Evolutionary conservation across 2,329 filamentous ascomycete species (phyloP).

Genomic region (Camillea tinctor): DNA sequence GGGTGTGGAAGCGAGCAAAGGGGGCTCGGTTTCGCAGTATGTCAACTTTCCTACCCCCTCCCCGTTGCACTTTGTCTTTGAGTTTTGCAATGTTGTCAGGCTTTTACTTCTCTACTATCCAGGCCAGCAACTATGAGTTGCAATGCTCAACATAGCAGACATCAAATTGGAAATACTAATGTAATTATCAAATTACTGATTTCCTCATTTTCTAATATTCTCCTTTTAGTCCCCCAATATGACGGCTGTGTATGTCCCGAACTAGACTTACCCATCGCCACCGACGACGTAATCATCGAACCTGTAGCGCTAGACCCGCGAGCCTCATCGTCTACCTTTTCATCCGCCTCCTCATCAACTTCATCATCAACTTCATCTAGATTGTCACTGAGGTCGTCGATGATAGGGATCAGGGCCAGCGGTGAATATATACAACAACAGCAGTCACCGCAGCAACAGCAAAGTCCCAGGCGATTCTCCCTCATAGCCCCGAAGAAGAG

Average conservation of each 20-base stretch:
- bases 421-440: background rate
- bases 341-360: background rate
- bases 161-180: too few species aligned
- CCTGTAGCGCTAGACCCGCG: conserved; percentile 9
- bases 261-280: conserved; percentile 25
- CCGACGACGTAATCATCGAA: conserved; percentile 26
- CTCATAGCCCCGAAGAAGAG: background rate
- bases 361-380: background rate
- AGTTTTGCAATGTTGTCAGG: too few species aligned
- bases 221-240: conserved; percentile 15
- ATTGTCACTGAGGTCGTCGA: background rate
- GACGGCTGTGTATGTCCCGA: conserved; percentile 28
- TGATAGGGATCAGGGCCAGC: background rate
- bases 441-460: background rate
- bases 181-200: background rate
- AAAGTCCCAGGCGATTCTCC: background rate
- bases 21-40: conserved; percentile 31
- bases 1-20: conserved; percentile 26
- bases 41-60: too few species aligned
- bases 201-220: background rate
- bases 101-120: too few species aligned
- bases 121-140: too few species aligned
- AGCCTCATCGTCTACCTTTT: background rate
- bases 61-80: too few species aligned
- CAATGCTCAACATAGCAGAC: too few species aligned